Conservation (phyloP, 169 alveolate genomes). For the Theileria annulata region DNA sequence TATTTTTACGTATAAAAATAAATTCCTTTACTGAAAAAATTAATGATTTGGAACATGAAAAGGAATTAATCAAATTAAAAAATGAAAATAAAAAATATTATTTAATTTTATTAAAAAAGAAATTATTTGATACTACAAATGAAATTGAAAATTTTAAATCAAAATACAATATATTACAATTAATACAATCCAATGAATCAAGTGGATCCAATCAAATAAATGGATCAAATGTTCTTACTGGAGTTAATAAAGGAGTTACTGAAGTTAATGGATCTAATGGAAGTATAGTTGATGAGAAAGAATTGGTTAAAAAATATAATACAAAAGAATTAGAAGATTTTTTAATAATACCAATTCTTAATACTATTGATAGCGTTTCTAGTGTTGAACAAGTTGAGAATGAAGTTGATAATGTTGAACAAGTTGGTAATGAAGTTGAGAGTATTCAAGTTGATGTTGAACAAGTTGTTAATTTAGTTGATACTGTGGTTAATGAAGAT, state of each 20-base stretch:
- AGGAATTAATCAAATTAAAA: not conserved
- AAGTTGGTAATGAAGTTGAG: not conserved
- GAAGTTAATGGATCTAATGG: too few species aligned
- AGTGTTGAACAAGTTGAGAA: too few species aligned
- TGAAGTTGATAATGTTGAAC: not conserved
- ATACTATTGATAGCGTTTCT: not conserved
- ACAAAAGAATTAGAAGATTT: constrained; percentile 17
- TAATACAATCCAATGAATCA: not conserved
- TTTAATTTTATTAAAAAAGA: constrained; percentile 17
- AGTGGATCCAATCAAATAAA: too few species aligned
- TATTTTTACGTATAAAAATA: constrained; percentile 36
- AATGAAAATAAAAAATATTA: constrained; percentile 22
- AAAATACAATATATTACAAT: constrained; percentile 10
- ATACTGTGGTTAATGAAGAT: not conserved
- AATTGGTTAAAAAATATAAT: not conserved
- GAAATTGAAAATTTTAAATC: constrained; percentile 27
- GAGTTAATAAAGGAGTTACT: too few species aligned
- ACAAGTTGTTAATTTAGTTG: not conserved
- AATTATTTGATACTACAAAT: constrained; percentile 19
- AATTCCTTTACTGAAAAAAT: not conserved
- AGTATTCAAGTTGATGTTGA: not conserved
- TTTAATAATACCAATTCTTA: not conserved
- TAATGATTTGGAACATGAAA: not conserved
- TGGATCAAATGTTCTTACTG: too few species aligned
- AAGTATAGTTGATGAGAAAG: not conserved